Conservation (phyloP, 805 yeast species). For the Maudiozyma serrabonitensis region DNA sequence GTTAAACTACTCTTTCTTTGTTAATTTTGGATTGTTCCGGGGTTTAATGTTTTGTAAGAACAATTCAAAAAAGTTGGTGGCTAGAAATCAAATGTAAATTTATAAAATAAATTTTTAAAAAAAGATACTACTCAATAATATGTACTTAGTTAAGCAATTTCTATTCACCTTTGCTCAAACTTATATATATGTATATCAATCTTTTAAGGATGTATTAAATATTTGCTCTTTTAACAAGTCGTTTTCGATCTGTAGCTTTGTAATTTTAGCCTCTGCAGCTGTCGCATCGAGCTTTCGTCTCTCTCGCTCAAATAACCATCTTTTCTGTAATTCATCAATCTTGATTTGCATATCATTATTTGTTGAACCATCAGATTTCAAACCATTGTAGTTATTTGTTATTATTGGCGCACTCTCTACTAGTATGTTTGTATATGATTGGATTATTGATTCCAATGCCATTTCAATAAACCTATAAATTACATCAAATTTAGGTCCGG, state of each 20-base stretch:
- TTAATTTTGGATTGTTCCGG: too few species aligned
- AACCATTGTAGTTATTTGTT: background rate
- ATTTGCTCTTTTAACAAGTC: conserved; percentile 28
- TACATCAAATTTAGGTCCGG: conserved; percentile 32
- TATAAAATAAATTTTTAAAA: too few species aligned
- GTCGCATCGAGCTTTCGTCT: conserved; percentile 51
- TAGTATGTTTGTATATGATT: conserved; percentile 38
- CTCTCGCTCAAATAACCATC: conserved; percentile 67
- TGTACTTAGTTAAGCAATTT: too few species aligned
- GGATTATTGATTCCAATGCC: conserved; percentile 49
- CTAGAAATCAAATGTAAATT: too few species aligned
- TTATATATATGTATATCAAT: background rate
- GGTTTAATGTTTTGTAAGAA: too few species aligned
- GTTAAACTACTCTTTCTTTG: too few species aligned
- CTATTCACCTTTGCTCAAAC: too few species aligned
- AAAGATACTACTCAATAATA: too few species aligned
- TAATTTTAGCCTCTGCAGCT: conserved; percentile 43
- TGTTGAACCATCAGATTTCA: background rate
- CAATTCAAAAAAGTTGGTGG: too few species aligned
- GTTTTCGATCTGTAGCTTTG: conserved; percentile 49
- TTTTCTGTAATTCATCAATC: conserved; percentile 49
- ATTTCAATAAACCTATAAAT: conserved; percentile 47
- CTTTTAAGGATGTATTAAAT: conserved; percentile 2
- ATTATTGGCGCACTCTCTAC: conserved; percentile 2
- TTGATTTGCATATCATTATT: conserved; percentile 36